Evolutionary conservation across 1,284 basidiomycete species (phyloP).

Genomic region (Melampsora larici-populina): DNA sequence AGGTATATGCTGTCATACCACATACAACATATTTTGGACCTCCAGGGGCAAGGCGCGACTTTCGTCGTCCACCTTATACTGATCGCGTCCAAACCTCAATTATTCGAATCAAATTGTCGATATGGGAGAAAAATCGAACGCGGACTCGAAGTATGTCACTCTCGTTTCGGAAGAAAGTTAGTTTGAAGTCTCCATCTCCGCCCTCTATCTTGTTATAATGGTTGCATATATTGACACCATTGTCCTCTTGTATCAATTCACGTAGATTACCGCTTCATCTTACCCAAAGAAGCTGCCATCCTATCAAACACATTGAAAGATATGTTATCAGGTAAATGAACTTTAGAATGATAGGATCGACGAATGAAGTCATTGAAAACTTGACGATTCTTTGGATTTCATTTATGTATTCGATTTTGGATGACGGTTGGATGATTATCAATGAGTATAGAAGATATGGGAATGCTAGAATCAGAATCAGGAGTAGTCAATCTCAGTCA

Average conservation of each 20-base stretch:
- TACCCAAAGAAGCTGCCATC: constrained; percentile 7
- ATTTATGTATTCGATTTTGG: background rate
- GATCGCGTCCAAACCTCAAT: too few species aligned
- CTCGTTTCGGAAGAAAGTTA: constrained; percentile 1
- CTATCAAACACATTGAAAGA: constrained; percentile 27
- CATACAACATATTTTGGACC: too few species aligned
- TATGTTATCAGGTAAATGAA: constrained; percentile 16
- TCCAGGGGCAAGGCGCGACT: too few species aligned
- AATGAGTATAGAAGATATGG: constrained; percentile 17
- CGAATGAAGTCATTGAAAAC: background rate
- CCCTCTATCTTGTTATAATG: too few species aligned
- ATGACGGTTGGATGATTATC: background rate
- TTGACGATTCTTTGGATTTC: too few species aligned
- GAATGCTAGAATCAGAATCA: constrained; percentile 40
- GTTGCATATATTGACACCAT: background rate
- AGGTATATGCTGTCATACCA: too few species aligned
- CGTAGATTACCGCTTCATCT: constrained; percentile 2
- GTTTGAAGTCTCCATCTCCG: background rate
- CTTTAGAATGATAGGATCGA: background rate
- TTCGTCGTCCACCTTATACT: too few species aligned
- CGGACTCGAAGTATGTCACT: background rate
- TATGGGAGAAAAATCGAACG: background rate
- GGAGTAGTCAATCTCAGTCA: constrained; percentile 36
- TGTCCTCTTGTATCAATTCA: background rate
- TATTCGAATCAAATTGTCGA: background rate